These are phyloP conservation scores for Hypsizygus ulmarius DNA, from an alignment of 1,284 basidiomycete species.

Conservation along the genomic window DNA sequence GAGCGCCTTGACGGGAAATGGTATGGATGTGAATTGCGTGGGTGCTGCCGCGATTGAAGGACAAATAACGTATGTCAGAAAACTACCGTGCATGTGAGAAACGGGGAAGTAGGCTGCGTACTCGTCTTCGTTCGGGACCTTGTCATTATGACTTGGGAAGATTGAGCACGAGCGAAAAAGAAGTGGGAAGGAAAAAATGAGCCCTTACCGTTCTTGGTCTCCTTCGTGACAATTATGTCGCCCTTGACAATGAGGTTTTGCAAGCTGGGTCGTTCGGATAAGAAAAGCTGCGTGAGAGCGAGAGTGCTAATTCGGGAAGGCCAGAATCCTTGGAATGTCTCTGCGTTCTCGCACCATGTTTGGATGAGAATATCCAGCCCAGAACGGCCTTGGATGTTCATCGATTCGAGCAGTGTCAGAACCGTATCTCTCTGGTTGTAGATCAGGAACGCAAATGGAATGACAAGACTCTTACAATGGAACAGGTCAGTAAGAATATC, in stretches of 20 bases:
- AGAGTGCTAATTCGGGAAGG: slow-evolving; percentile 81
- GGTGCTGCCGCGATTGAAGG: slow-evolving; percentile 53
- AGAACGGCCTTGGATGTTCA: slow-evolving; percentile 52
- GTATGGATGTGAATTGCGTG: slow-evolving; percentile 79
- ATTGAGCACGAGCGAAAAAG: slow-evolving; percentile 12
- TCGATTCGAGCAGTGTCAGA: slow-evolving; percentile 70
- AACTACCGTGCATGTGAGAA: not conserved
- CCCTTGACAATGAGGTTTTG: slow-evolving; percentile 79
- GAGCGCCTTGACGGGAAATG: slow-evolving; percentile 89
- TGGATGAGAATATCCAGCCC: slow-evolving; percentile 81
- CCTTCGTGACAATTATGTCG: slow-evolving; percentile 83
- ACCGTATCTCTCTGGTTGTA: slow-evolving; percentile 80
- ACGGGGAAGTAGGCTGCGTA: slow-evolving; percentile 39
- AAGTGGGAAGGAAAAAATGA: slow-evolving; percentile 13
- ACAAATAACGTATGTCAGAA: slow-evolving; percentile 13
- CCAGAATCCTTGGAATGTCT: slow-evolving; percentile 95
- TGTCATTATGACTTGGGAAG: slow-evolving; percentile 84
- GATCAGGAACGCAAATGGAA: slow-evolving; percentile 93
- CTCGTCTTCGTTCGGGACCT: slow-evolving; percentile 86
- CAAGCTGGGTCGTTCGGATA: slow-evolving; percentile 62
- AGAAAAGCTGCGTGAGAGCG: slow-evolving; percentile 78
- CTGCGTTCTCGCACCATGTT: slow-evolving; percentile 92
- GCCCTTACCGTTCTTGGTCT: slow-evolving; percentile 78
- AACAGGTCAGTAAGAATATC: not conserved
- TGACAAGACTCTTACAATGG: slow-evolving; percentile 66